Evolutionary conservation across 2,329 filamentous ascomycete genomes (phyloP).

Genomic region (Colletotrichum euphorbiae): DNA sequence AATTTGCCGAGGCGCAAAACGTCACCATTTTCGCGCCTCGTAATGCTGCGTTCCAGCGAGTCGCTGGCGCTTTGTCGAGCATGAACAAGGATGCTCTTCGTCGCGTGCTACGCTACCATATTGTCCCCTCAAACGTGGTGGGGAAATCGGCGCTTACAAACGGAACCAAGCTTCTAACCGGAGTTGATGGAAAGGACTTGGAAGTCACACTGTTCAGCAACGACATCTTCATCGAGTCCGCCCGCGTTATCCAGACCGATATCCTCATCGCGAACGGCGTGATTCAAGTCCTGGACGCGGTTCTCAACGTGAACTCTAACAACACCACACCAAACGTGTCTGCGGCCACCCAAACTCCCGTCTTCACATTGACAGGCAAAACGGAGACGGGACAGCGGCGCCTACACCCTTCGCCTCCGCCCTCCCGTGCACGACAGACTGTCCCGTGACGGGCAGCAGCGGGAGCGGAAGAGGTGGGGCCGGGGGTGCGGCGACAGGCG

Average conservation of each 20-base stretch:
- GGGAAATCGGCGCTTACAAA: constrained; percentile 24
- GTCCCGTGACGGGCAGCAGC: constrained; percentile 47
- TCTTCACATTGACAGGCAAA: constrained; percentile 31
- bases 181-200: constrained; percentile 7
- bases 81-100: constrained; percentile 29
- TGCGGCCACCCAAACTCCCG: constrained; percentile 51
- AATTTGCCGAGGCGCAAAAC: constrained; percentile 36
- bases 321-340: constrained; percentile 48
- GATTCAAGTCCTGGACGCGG: constrained; percentile 67
- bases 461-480: constrained; percentile 10
- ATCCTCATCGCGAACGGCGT: constrained; percentile 69
- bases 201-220: constrained; percentile 45
- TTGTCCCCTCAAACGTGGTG: constrained; percentile 27
- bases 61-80: constrained; percentile 20
- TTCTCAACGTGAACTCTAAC: constrained; percentile 53
- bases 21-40: constrained; percentile 39
- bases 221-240: constrained; percentile 63
- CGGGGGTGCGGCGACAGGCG: constrained; percentile 19
- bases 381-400: constrained; percentile 44
- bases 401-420: constrained; percentile 55
- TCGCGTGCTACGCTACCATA: constrained; percentile 38
- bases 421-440: constrained; percentile 56
- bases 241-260: constrained; percentile 62
- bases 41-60: constrained; percentile 36
- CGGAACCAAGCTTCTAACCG: constrained; percentile 24